Percentiles rank a stretch among this genome's conserved stretches.
Conservation (phyloP, 257 asterid species). For the Haberlea rhodopensis region DNA sequence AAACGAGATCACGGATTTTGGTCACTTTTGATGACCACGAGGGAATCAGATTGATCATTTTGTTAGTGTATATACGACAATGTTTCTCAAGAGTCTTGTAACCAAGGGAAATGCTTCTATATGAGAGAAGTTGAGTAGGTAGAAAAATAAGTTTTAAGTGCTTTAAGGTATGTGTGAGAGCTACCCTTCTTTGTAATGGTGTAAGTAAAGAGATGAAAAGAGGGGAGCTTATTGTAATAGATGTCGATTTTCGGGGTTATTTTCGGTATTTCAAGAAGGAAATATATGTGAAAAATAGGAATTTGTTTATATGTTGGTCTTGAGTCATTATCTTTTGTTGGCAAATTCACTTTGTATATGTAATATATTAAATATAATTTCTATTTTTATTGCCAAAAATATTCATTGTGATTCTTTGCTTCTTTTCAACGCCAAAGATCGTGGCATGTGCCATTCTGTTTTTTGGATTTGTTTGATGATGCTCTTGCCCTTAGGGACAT, state of each 20-base stretch:
- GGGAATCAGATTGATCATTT: slow-evolving; percentile 32
- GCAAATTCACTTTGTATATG: too few species aligned
- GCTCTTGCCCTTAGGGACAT: too few species aligned
- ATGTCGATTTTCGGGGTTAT: background rate
- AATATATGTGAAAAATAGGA: background rate
- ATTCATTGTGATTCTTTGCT: too few species aligned
- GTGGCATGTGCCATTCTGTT: too few species aligned
- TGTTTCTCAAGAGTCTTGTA: too few species aligned
- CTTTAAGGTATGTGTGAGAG: slow-evolving; percentile 15
- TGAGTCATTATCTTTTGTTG: background rate
- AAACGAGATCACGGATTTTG: too few species aligned
- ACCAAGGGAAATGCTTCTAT: background rate
- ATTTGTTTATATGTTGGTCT: background rate
- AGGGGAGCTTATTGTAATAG: slow-evolving; percentile 19
- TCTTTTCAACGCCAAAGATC: too few species aligned
- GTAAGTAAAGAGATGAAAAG: slow-evolving; percentile 43
- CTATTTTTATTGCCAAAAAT: too few species aligned
- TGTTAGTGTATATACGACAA: too few species aligned
- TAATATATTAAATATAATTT: too few species aligned
- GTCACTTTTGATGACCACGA: slow-evolving; percentile 26
- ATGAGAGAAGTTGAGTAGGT: slow-evolving; percentile 8
- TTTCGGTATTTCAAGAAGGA: background rate
- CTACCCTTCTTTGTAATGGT: slow-evolving; percentile 38
- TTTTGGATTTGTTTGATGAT: too few species aligned
- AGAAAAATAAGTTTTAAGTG: background rate